Evolutionary conservation across 2,329 filamentous ascomycete species (phyloP).

Genomic region (Microdochium paspali): DNA sequence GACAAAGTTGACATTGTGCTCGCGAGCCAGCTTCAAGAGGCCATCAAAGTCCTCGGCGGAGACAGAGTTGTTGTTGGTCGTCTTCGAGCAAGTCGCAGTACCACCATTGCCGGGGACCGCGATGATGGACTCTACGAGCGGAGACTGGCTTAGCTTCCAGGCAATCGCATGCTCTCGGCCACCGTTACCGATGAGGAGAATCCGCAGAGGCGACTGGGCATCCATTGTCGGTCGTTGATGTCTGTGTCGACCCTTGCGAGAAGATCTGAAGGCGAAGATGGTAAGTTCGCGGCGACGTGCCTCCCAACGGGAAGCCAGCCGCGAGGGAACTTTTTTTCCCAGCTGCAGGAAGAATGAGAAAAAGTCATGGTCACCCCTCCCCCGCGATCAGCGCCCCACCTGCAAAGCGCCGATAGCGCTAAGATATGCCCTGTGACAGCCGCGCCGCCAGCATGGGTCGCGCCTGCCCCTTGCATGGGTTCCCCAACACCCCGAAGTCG

Average conservation of each 20-base stretch:
- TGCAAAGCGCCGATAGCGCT: neutral
- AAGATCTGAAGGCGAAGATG: neutral
- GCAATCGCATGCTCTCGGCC: conserved; percentile 90
- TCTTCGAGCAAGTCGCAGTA: conserved; percentile 61
- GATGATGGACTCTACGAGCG: conserved; percentile 65
- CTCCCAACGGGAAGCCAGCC: neutral
- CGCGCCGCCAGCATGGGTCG: neutral
- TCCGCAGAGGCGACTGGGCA: conserved; percentile 37
- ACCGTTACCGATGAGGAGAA: conserved; percentile 87
- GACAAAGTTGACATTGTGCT: conserved; percentile 69
- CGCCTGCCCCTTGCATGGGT: neutral
- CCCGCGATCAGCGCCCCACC: neutral
- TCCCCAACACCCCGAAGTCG: neutral
- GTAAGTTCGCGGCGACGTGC: neutral
- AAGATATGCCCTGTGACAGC: neutral
- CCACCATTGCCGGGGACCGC: conserved; percentile 78
- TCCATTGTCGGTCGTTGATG: conserved; percentile 11
- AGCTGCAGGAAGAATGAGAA: neutral
- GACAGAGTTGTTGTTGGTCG: conserved; percentile 60
- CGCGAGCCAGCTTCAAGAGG: conserved; percentile 66
- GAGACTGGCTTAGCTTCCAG: conserved; percentile 85
- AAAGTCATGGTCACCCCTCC: neutral
- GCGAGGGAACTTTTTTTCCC: neutral
- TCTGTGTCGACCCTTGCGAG: neutral
- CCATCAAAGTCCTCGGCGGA: conserved; percentile 68